These are phyloP conservation scores for Trametes polyzona DNA, from an alignment of 1,284 basidiomycete genomes.

Conservation along the genomic window DNA sequence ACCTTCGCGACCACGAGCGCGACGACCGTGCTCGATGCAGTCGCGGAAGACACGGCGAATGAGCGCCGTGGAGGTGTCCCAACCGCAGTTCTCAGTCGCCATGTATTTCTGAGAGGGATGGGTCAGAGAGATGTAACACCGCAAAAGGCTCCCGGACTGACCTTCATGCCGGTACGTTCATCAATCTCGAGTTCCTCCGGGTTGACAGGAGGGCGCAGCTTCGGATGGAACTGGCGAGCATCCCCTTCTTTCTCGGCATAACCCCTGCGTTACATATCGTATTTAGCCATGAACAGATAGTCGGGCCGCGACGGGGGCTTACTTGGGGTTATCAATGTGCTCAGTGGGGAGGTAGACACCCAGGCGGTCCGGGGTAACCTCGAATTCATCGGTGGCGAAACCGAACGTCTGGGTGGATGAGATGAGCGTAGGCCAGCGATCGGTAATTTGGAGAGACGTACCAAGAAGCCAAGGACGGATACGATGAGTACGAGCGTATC, in stretches of 20 bases:
- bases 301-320: conserved; percentile 4
- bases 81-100: conserved; percentile 64
- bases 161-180: conserved; percentile 85
- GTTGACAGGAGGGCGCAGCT: conserved; percentile 77
- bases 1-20: conserved; percentile 56
- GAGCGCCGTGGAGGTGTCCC: conserved; percentile 82
- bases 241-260: conserved; percentile 79
- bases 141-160: conserved; percentile 31
- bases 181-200: conserved; percentile 81
- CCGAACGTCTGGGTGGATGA: conserved; percentile 56
- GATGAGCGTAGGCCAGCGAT: background rate
- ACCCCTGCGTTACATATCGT: conserved; percentile 43
- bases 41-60: conserved; percentile 69
- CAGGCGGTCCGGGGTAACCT: conserved; percentile 83
- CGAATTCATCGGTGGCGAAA: conserved; percentile 75
- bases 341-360: conserved; percentile 83
- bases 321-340: conserved; percentile 81
- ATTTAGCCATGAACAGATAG: background rate
- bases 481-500: conserved; percentile 78
- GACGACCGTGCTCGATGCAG: conserved; percentile 66
- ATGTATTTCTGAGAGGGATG: conserved; percentile 66
- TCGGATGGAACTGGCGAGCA: conserved; percentile 65
- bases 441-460: conserved; percentile 35
- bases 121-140: too few species aligned
- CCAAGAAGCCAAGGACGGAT: conserved; percentile 74